phyloP scores from a whole-genome alignment of 1,139 yeast genomes.

The Chernovozyma sophiae-reginae region DNA sequence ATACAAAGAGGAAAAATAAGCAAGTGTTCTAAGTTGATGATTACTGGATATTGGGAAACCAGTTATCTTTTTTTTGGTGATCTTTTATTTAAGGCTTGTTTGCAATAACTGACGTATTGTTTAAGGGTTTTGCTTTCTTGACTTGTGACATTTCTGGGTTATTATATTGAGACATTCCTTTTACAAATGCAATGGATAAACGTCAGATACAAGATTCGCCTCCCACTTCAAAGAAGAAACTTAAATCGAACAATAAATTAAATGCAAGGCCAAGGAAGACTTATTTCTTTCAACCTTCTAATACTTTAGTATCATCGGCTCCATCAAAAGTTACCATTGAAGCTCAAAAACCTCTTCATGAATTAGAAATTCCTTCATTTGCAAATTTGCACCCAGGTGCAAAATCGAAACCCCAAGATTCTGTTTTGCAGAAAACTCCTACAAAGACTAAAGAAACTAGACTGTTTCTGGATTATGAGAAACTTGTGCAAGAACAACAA shows the following conservation, averaged over 20 bases:
- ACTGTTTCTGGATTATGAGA: slow-evolving; percentile 1
- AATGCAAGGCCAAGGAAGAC: slow-evolving; percentile 22
- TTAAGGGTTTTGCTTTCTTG: too few species aligned
- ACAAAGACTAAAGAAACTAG: slow-evolving; percentile 2
- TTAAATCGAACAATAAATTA: slow-evolving; percentile 12
- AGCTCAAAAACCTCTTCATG: background rate
- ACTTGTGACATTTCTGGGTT: too few species aligned
- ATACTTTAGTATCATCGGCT: slow-evolving; percentile 17
- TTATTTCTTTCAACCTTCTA: slow-evolving; percentile 37
- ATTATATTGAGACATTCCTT: too few species aligned
- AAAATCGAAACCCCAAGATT: background rate
- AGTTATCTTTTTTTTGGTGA: too few species aligned
- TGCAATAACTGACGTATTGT: too few species aligned
- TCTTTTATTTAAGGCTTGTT: too few species aligned
- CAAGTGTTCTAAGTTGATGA: too few species aligned
- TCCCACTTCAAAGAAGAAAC: slow-evolving; percentile 4
- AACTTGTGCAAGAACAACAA: slow-evolving; percentile 15
- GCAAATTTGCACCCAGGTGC: slow-evolving; percentile 3
- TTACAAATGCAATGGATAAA: slow-evolving; percentile 5
- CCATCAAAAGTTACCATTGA: background rate
- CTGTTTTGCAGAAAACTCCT: slow-evolving; percentile 1
- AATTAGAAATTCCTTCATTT: background rate
- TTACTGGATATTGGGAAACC: too few species aligned
- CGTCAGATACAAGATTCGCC: slow-evolving; percentile 5
- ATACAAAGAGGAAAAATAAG: too few species aligned